These are phyloP conservation scores for Saksenaea oblongispora DNA, from an alignment of 371 early-diverging fungal genomes.

Conservation along the genomic window DNA sequence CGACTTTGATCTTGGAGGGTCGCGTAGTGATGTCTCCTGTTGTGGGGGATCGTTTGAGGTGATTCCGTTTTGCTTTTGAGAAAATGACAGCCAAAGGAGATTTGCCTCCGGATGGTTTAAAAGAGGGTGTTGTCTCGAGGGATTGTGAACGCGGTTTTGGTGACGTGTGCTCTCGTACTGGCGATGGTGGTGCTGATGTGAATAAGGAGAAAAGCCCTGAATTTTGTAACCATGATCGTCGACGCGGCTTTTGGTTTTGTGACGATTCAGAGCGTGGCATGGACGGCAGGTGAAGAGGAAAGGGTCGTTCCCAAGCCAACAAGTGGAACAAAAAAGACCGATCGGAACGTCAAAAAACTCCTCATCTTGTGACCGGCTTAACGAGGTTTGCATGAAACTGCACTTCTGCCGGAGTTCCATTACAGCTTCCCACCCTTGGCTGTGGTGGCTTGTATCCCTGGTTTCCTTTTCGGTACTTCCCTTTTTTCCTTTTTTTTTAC, in stretches of 20 bases:
- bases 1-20: slow-evolving; percentile 1
- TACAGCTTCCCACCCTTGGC: background rate
- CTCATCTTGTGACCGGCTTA: background rate
- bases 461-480: background rate
- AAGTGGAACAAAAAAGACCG: background rate
- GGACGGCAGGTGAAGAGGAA: background rate
- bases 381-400: background rate
- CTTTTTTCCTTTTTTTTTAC: background rate
- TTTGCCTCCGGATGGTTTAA: background rate
- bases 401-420: background rate
- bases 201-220: slow-evolving; percentile 2
- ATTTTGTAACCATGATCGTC: slow-evolving; percentile 11
- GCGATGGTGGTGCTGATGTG: slow-evolving; percentile 6
- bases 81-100: slow-evolving; percentile 4
- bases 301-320: background rate
- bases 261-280: slow-evolving; percentile 5
- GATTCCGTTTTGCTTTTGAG: slow-evolving; percentile 16
- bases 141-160: slow-evolving; percentile 6
- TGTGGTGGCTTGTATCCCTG: background rate
- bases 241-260: slow-evolving; percentile 3
- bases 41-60: slow-evolving; percentile 13
- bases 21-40: slow-evolving; percentile 11
- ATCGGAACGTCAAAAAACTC: slow-evolving; percentile 1
- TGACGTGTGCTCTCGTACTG: slow-evolving; percentile 5
- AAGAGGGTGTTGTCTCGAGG: slow-evolving; percentile 3